Conservation (phyloP, 2,329 filamentous ascomycete species). For the Stagonosporopsis rhizophila region DNA sequence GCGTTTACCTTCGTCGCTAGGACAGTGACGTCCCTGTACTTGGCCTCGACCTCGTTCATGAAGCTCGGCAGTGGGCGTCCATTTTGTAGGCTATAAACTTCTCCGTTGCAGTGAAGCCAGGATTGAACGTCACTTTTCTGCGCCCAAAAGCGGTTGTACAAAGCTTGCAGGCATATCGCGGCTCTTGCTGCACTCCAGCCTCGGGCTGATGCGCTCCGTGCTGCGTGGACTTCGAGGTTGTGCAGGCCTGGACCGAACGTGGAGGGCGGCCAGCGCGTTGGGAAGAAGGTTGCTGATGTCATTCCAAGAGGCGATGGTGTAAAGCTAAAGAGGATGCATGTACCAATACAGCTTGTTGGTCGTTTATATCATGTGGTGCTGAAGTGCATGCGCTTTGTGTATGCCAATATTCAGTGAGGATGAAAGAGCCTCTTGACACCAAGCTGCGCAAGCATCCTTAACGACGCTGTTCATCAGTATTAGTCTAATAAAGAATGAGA, state of each 20-base stretch:
- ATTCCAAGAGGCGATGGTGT: neutral
- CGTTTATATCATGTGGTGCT: neutral
- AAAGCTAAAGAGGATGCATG: too few species aligned
- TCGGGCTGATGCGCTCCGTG: neutral
- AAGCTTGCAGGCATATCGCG: neutral
- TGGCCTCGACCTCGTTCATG: constrained; percentile 6
- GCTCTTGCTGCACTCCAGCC: constrained; percentile 6
- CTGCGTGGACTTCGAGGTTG: constrained; percentile 6
- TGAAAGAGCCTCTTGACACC: neutral
- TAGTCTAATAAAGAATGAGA: neutral
- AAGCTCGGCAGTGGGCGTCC: neutral
- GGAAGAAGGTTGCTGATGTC: constrained; percentile 7
- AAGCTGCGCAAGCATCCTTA: too few species aligned
- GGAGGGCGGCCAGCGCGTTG: constrained; percentile 6
- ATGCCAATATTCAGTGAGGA: neutral
- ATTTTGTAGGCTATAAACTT: neutral
- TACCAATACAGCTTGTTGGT: neutral
- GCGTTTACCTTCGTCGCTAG: neutral
- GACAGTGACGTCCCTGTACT: constrained; percentile 2
- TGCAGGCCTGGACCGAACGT: constrained; percentile 7
- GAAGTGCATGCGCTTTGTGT: neutral
- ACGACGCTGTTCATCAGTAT: neutral
- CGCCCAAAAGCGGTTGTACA: neutral
- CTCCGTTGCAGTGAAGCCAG: neutral
- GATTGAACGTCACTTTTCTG: neutral